phyloP scores from a whole-genome alignment of 2,329 filamentous ascomycete genomes.

The Phaeoacremonium minimum region DNA sequence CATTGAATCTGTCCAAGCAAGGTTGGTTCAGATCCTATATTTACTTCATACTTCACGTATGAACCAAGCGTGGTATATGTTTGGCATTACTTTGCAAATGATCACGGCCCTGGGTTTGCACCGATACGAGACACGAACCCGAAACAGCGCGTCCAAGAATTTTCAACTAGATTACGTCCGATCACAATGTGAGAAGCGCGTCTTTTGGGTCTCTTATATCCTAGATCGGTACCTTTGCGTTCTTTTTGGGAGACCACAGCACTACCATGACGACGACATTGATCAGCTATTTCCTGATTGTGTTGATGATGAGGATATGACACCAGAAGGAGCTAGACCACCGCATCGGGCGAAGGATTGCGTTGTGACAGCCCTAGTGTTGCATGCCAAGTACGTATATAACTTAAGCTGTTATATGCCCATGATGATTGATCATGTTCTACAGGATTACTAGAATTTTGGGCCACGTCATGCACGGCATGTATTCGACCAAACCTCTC shows the following conservation, averaged over 20 bases:
- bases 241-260: constrained; percentile 56
- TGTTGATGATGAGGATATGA: constrained; percentile 54
- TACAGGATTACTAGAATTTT: constrained; percentile 34
- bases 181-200: constrained; percentile 48
- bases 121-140: too few relatives aligned
- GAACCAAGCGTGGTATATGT: constrained; percentile 58
- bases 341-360: constrained; percentile 36
- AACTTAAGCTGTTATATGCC: too few relatives aligned
- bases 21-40: constrained; percentile 54
- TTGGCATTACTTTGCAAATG: constrained; percentile 52
- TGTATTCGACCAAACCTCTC: constrained; percentile 31
- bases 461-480: constrained; percentile 29
- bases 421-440: too few relatives aligned
- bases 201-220: constrained; percentile 60
- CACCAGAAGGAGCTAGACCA: constrained; percentile 27
- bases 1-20: constrained; percentile 53
- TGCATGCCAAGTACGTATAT: constrained; percentile 31
- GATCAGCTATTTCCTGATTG: constrained; percentile 54
- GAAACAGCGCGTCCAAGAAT: constrained; percentile 7
- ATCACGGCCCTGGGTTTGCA: constrained; percentile 35
- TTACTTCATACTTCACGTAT: constrained; percentile 54
- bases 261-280: constrained; percentile 60
- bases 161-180: constrained; percentile 34
- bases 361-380: constrained; percentile 42
- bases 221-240: constrained; percentile 60